Evolutionary conservation across 2,329 filamentous ascomycete genomes (phyloP).

Genomic region (Fusarium keratoplasticum): DNA sequence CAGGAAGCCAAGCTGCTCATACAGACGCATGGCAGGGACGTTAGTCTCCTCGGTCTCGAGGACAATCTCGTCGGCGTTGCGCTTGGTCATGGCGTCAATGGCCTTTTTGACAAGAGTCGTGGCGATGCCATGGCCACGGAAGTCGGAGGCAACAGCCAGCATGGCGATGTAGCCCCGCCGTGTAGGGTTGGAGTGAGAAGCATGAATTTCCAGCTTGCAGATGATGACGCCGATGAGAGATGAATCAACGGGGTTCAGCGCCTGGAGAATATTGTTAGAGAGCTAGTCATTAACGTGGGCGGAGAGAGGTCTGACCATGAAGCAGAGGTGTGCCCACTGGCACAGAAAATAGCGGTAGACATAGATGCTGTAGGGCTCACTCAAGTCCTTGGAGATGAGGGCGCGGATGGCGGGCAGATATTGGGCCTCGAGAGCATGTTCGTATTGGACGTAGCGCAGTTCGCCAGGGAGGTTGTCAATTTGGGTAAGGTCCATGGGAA

Average conservation of each 20-base stretch:
- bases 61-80: slow-evolving; percentile 91
- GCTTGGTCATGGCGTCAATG: slow-evolving; percentile 88
- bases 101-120: slow-evolving; percentile 89
- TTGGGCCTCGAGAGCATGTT: slow-evolving; percentile 68
- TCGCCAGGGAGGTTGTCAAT: slow-evolving; percentile 56
- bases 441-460: slow-evolving; percentile 71
- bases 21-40: slow-evolving; percentile 87
- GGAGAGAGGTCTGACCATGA: slow-evolving; percentile 72
- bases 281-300: background rate
- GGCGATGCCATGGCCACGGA: slow-evolving; percentile 87
- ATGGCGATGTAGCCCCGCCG: slow-evolving; percentile 97
- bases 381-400: slow-evolving; percentile 94
- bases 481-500: slow-evolving; percentile 50
- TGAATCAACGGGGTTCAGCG: slow-evolving; percentile 68
- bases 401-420: slow-evolving; percentile 89
- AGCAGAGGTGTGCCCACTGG: slow-evolving; percentile 98
- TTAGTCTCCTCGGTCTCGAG: slow-evolving; percentile 97
- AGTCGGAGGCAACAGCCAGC: slow-evolving; percentile 87
- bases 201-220: slow-evolving; percentile 92
- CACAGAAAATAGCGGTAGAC: slow-evolving; percentile 98
- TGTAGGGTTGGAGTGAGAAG: slow-evolving; percentile 78
- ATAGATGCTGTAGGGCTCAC: slow-evolving; percentile 99
- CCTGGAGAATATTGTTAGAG: slow-evolving; percentile 54
- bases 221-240: slow-evolving; percentile 90
- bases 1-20: slow-evolving; percentile 92